A percentile compares a stretch with the other conserved stretches of the same genome.
Conservation (phyloP, 2,329 filamentous ascomycete species). For the Fulvia fulva region DNA sequence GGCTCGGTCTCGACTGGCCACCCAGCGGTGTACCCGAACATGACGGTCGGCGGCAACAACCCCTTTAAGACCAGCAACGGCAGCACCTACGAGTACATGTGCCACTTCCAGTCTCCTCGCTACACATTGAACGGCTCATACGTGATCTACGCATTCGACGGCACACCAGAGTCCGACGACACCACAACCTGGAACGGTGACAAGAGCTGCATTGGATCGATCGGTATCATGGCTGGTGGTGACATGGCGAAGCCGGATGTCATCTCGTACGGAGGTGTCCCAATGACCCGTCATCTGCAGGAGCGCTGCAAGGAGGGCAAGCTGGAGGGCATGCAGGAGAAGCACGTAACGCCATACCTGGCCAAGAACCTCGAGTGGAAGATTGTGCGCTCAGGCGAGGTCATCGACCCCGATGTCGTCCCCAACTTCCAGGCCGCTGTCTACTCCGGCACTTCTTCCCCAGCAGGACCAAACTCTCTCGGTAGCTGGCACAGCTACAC, state of each 20-base stretch:
- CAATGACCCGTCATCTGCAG: conserved; percentile 41
- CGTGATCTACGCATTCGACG: conserved; percentile 65
- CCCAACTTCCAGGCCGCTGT: conserved; percentile 40
- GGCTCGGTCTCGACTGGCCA: conserved; percentile 2
- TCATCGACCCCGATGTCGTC: conserved; percentile 31
- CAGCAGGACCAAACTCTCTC: conserved; percentile 14
- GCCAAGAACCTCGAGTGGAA: conserved; percentile 34
- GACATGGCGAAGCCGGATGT: conserved; percentile 24
- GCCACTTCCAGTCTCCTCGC: conserved; percentile 60
- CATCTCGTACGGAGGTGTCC: conserved; percentile 40
- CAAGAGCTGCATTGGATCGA: conserved; percentile 56
- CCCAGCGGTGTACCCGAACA: conserved; percentile 1
- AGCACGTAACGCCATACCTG: conserved; percentile 29
- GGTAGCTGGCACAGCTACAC: conserved; percentile 24
- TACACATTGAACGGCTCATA: conserved; percentile 60
- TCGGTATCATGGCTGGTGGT: conserved; percentile 44
- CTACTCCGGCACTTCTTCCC: conserved; percentile 35
- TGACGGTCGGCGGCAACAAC: background rate
- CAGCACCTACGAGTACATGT: conserved; percentile 61
- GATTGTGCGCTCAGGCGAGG: conserved; percentile 32
- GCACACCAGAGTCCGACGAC: conserved; percentile 42
- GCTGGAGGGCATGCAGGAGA: conserved; percentile 30
- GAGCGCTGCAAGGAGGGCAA: conserved; percentile 30
- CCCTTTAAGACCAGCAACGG: conserved; percentile 35
- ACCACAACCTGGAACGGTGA: conserved; percentile 49